Conservation (phyloP, 176 grass and related monocot species). For the Zoysia japonica region DNA sequence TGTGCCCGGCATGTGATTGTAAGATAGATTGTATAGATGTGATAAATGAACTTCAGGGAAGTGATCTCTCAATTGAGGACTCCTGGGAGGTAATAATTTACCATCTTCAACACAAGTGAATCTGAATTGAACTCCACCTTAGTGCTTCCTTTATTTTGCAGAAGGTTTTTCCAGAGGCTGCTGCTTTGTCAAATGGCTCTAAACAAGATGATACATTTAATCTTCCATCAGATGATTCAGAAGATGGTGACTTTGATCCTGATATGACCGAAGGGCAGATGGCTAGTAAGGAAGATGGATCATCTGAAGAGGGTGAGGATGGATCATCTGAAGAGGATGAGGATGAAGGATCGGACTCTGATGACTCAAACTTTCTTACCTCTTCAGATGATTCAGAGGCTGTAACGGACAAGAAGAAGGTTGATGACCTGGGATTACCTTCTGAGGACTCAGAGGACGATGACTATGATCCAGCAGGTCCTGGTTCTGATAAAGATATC, state of each 20-base stretch:
- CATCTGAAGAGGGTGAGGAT: constrained; percentile 45
- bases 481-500: constrained; percentile 60
- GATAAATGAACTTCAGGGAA: constrained; percentile 80
- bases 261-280: constrained; percentile 42
- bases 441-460: constrained; percentile 87
- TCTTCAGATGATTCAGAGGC: constrained; percentile 55
- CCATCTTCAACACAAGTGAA: neutral
- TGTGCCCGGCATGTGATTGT: constrained; percentile 94
- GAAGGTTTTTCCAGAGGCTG: constrained; percentile 91
- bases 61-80: constrained; percentile 61
- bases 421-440: constrained; percentile 54
- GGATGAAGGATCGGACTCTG: constrained; percentile 62
- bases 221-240: constrained; percentile 87
- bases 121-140: constrained; percentile 25
- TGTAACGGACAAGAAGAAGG: constrained; percentile 42
- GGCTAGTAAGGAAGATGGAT: constrained; percentile 42
- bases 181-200: constrained; percentile 42
- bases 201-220: constrained; percentile 51
- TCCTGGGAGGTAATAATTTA: constrained; percentile 75
- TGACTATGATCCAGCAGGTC: constrained; percentile 70
- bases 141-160: constrained; percentile 42
- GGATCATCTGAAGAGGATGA: constrained; percentile 45
- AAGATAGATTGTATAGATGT: constrained; percentile 85
- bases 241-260: constrained; percentile 74
- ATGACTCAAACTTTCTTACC: constrained; percentile 65